Percentiles rank a stretch among this genome's conserved stretches.
phyloP scores from a whole-genome alignment of 1,284 basidiomycete genomes.

The Hymenochaete sp. region DNA sequence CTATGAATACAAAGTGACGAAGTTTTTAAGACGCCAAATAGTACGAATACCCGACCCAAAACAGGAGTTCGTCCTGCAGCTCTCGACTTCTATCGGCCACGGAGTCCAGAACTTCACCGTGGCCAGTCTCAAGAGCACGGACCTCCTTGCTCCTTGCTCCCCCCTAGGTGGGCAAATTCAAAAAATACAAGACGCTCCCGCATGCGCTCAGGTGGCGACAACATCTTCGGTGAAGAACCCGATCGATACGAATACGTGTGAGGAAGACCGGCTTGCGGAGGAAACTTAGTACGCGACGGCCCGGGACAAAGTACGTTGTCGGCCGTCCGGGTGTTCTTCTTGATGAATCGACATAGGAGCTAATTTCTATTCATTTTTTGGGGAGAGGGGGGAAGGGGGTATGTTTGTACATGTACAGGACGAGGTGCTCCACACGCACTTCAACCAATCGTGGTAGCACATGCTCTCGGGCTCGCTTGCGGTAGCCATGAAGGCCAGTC shows the following conservation, averaged over 20 bases:
- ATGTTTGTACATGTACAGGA: too few species aligned
- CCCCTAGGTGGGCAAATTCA: constrained; percentile 42
- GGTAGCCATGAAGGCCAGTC: constrained; percentile 84
- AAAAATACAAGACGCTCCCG: constrained; percentile 92
- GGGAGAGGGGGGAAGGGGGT: too few species aligned
- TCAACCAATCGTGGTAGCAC: constrained; percentile 87
- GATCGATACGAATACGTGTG: constrained; percentile 34
- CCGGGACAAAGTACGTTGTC: constrained; percentile 58
- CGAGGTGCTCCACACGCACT: constrained; percentile 59
- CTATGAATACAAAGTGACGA: constrained; percentile 55
- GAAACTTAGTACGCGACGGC: constrained; percentile 74
- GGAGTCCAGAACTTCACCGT: constrained; percentile 82
- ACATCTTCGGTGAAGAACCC: constrained; percentile 57
- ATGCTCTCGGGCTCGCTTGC: constrained; percentile 75
- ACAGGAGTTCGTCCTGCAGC: constrained; percentile 64
- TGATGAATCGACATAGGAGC: too few species aligned
- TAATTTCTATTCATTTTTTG: too few species aligned
- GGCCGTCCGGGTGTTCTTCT: too few species aligned
- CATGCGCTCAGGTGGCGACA: constrained; percentile 87
- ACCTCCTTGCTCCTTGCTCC: constrained; percentile 70
- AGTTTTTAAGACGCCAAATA: constrained; percentile 78
- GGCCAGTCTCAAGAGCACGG: constrained; percentile 83
- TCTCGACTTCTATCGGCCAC: constrained; percentile 67
- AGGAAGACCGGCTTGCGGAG: constrained; percentile 64
- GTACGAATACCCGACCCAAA: constrained; percentile 82